Base-by-base conservation (phyloP, 2,329 filamentous ascomycete species). In the Lomentospora prolificans region DNA sequence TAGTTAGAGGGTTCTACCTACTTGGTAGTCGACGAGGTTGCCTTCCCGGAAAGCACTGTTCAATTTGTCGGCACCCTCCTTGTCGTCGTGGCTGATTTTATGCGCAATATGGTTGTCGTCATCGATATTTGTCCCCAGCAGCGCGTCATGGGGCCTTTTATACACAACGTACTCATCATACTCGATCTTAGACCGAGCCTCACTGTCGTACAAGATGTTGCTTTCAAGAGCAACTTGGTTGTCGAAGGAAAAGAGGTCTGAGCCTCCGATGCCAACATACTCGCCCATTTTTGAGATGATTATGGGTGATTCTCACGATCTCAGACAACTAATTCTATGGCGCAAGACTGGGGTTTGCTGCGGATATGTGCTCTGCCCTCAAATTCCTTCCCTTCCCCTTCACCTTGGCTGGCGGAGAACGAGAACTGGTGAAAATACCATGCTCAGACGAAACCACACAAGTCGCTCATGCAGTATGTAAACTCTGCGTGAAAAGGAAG, bases 111-210 rank as follows among this genome's bases (percentile, higher is more conserved):
- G 66, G n/a, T 59, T 58, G 33, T 64, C 59, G 4, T 60, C 58
- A 3, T 61, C 36, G 6, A 30, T n/a, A 9, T 27, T 44, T 14
- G 58, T 50, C 24, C 54, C 50, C 1, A 58, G 55, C 7, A 52
- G 48, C 51, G 58, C 44, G 9, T 59, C 59, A 50, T 62, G 58
- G 30, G 58, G 55, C 55, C 61, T 60, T 46, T 64, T 65, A 41
- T 68, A 71, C 41, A 70, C 68, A 24, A 69, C 69, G 51, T 70
- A 71, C 60, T 71, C 69, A 31, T 71, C 69, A 36, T 70, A 71
- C 53, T 67, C 69, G 28, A 70, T 62, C 53, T 67, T 66, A 22
- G 69, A 70, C 31, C 60, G 60, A 4, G 63, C 60, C 3, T 61
- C 60, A 3, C 64, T 59, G 8, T 64, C 61, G 4, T 60, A 64